Evolutionary conservation across 805 yeast genomes (phyloP).

Genomic region (Ogataea kodamae): DNA sequence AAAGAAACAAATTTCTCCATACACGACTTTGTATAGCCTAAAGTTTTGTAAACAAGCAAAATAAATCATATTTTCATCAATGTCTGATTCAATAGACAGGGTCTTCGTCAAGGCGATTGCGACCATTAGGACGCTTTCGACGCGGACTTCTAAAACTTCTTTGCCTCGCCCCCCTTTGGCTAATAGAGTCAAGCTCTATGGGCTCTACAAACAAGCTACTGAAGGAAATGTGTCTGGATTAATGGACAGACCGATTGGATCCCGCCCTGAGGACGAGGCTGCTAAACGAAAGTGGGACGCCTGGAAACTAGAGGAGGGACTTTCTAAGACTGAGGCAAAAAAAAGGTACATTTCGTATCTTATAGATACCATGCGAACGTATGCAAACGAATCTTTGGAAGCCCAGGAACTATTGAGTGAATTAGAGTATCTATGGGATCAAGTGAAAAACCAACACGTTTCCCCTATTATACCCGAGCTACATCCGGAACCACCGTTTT

Average conservation of each 20-base stretch:
- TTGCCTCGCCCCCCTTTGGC: conserved; percentile 77
- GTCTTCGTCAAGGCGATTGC: conserved; percentile 81
- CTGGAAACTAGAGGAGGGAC: conserved; percentile 74
- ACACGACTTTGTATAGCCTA: conserved; percentile 11
- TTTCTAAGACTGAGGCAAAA: conserved; percentile 69
- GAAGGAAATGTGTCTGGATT: conserved; percentile 77
- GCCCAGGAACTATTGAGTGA: conserved; percentile 64
- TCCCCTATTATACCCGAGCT: conserved; percentile 21
- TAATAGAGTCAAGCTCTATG: conserved; percentile 65
- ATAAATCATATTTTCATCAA: conserved; percentile 14
- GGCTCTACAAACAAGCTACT: conserved; percentile 84
- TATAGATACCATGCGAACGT: conserved; percentile 67
- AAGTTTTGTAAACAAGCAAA: conserved; percentile 9
- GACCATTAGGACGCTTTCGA: conserved; percentile 69
- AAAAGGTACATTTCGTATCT: conserved; percentile 62
- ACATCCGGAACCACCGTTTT: conserved; percentile 9
- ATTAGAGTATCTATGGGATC: conserved; percentile 73
- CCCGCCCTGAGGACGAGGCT: conserved; percentile 57
- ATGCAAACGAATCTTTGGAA: conserved; percentile 64
- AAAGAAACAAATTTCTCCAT: neutral
- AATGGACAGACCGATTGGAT: conserved; percentile 63
- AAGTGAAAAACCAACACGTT: conserved; percentile 36
- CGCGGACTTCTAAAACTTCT: conserved; percentile 56
- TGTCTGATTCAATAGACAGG: conserved; percentile 63
- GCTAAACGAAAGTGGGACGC: conserved; percentile 80